Conservation (phyloP, 805 yeast species). For the Metschnikowia kofuensis region DNA sequence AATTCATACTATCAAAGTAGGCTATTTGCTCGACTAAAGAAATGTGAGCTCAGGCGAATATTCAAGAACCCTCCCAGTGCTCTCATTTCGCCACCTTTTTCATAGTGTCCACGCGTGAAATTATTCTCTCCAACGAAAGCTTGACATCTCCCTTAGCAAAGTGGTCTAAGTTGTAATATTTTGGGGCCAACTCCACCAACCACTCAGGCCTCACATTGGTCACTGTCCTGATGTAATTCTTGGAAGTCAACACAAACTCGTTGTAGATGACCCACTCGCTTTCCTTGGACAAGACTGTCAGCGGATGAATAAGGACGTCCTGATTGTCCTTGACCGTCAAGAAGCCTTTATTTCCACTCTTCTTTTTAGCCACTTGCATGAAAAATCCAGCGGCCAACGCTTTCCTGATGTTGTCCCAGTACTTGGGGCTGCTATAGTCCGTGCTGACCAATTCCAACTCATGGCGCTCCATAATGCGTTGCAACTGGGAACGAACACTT, state of each 20-base stretch:
- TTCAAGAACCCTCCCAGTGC: conserved; percentile 78
- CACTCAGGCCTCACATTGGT: conserved; percentile 90
- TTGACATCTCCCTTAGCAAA: conserved; percentile 71
- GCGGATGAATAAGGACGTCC: conserved; percentile 91
- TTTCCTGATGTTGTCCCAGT: conserved; percentile 76
- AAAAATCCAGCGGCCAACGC: conserved; percentile 92
- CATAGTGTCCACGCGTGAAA: conserved; percentile 44
- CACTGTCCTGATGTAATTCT: conserved; percentile 92
- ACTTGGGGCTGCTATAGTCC: conserved; percentile 53
- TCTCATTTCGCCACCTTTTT: conserved; percentile 72
- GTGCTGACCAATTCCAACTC: conserved; percentile 73
- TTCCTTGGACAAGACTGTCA: conserved; percentile 83
- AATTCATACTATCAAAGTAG: too few relatives aligned
- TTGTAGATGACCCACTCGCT: conserved; percentile 93
- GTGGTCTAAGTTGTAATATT: conserved; percentile 59
- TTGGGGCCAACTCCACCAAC: conserved; percentile 79
- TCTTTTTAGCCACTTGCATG: conserved; percentile 96
- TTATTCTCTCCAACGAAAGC: conserved; percentile 62
- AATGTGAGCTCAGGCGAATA: not conserved
- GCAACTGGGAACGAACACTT: conserved; percentile 79
- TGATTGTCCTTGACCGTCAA: conserved; percentile 94
- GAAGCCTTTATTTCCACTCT: conserved; percentile 72
- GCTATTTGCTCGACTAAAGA: too few relatives aligned
- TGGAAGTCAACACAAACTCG: conserved; percentile 90
- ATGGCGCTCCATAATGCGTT: conserved; percentile 76